A percentile compares a stretch with the other conserved stretches of the same genome.
phyloP scores from a whole-genome alignment of 2,329 filamentous ascomycete species.

The Fusarium secorum region DNA sequence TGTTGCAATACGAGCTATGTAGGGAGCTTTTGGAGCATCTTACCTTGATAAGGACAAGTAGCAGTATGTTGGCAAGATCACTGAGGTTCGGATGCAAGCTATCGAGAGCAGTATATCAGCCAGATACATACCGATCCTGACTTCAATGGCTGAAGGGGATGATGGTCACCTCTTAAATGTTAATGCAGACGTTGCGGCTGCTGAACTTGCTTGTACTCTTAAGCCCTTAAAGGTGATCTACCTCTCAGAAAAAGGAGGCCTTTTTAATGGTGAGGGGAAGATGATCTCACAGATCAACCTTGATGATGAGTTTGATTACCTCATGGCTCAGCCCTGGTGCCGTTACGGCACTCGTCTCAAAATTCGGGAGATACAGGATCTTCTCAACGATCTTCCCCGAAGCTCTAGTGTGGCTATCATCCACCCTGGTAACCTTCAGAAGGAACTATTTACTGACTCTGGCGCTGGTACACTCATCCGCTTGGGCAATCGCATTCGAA shows the following conservation, averaged over 20 bases:
- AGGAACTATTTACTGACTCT: background rate
- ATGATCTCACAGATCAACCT: background rate
- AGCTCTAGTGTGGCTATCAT: background rate
- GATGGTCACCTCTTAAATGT: background rate
- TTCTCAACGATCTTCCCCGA: background rate
- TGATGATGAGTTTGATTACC: background rate
- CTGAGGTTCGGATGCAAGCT: background rate
- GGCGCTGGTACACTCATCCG: background rate
- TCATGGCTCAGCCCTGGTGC: background rate
- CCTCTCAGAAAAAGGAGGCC: background rate
- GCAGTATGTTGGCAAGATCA: background rate
- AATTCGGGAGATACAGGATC: background rate
- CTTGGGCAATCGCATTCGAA: background rate
- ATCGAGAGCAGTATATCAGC: background rate
- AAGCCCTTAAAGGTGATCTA: background rate
- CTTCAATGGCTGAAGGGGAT: background rate
- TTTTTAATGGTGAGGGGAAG: background rate
- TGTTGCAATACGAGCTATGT: background rate
- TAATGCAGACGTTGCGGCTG: background rate
- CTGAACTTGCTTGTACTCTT: background rate
- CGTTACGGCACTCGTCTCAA: background rate
- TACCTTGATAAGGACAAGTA: background rate
- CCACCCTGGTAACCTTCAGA: background rate
- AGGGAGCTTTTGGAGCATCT: background rate
- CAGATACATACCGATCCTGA: background rate